Evolutionary conservation across 108 stramenopile species (phyloP).

Genomic region (Skeletonema costatum): DNA sequence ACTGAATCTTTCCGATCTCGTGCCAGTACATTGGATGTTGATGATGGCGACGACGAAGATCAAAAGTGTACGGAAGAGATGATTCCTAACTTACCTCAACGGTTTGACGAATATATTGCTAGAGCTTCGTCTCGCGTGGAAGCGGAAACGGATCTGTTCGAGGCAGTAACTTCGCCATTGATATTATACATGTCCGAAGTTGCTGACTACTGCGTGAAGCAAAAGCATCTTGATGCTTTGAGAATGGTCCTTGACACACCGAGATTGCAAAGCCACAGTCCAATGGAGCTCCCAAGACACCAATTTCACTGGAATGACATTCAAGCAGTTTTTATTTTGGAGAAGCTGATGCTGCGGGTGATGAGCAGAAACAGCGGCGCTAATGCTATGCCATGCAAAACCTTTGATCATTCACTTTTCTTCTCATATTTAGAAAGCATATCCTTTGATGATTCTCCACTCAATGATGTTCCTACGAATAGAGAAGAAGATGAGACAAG

Average conservation of each 20-base stretch:
- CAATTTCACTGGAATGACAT: conserved; percentile 46
- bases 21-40: not conserved
- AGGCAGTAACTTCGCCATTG: conserved; percentile 21
- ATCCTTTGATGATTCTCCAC: conserved; percentile 27
- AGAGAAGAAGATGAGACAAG: conserved; percentile 2
- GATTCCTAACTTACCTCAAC: conserved; percentile 18
- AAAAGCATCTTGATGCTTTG: conserved; percentile 33
- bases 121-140: not conserved
- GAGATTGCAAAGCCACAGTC: not conserved
- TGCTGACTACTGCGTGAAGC: conserved; percentile 13
- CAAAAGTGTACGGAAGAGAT: not conserved
- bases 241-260: conserved; percentile 15
- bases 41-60: not conserved
- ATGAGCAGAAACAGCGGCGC: conserved; percentile 12
- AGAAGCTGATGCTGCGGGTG: conserved; percentile 36
- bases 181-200: conserved; percentile 18
- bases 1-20: conserved; percentile 5
- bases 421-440: conserved; percentile 29
- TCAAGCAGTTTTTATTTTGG: conserved; percentile 52
- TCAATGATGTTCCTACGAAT: conserved; percentile 26
- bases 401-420: conserved; percentile 42
- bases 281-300: conserved; percentile 14
- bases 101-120: conserved; percentile 15
- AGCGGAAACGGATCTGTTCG: not conserved
- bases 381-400: conserved; percentile 22